Evolutionary conservation across 1,139 yeast species (phyloP).

Genomic region (Saccharomyces uvarum): DNA sequence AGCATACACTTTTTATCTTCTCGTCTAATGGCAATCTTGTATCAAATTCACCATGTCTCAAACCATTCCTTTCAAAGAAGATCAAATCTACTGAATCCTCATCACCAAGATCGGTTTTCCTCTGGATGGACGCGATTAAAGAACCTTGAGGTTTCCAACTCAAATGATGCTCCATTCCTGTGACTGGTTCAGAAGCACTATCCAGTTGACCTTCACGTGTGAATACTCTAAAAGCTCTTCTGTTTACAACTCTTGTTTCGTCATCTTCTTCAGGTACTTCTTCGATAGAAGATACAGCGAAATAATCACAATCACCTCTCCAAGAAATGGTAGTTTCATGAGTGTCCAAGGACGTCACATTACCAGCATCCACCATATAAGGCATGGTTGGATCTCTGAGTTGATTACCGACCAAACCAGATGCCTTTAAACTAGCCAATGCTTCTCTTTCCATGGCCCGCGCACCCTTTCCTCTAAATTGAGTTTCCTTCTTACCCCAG

Average conservation of each 20-base stretch:
- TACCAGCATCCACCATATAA: slow-evolving; percentile 63
- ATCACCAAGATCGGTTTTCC: slow-evolving; percentile 34
- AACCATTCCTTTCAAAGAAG: slow-evolving; percentile 89
- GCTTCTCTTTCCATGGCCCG: slow-evolving; percentile 66
- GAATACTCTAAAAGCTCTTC: slow-evolving; percentile 82
- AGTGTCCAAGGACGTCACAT: slow-evolving; percentile 47
- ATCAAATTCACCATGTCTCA: slow-evolving; percentile 81
- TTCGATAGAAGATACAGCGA: slow-evolving; percentile 63
- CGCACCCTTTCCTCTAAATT: slow-evolving; percentile 90
- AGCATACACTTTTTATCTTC: slow-evolving; percentile 47
- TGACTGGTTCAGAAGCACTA: slow-evolving; percentile 86
- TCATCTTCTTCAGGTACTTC: slow-evolving; percentile 30
- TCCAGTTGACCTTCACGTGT: slow-evolving; percentile 70
- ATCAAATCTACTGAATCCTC: slow-evolving; percentile 43
- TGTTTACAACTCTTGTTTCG: slow-evolving; percentile 36
- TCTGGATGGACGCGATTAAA: slow-evolving; percentile 73
- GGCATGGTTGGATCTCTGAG: slow-evolving; percentile 92
- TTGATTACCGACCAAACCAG: slow-evolving; percentile 56
- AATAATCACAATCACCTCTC: slow-evolving; percentile 92
- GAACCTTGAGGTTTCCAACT: slow-evolving; percentile 93
- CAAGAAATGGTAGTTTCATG: slow-evolving; percentile 54
- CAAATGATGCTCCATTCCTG: slow-evolving; percentile 63
- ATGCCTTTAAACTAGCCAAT: slow-evolving; percentile 44
- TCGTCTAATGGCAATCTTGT: slow-evolving; percentile 53
- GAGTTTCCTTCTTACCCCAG: slow-evolving; percentile 97